A percentile compares a stretch with the other conserved stretches of the same genome.
phyloP scores from a whole-genome alignment of 1,139 yeast genomes.

The Neolecta irregularis region DNA sequence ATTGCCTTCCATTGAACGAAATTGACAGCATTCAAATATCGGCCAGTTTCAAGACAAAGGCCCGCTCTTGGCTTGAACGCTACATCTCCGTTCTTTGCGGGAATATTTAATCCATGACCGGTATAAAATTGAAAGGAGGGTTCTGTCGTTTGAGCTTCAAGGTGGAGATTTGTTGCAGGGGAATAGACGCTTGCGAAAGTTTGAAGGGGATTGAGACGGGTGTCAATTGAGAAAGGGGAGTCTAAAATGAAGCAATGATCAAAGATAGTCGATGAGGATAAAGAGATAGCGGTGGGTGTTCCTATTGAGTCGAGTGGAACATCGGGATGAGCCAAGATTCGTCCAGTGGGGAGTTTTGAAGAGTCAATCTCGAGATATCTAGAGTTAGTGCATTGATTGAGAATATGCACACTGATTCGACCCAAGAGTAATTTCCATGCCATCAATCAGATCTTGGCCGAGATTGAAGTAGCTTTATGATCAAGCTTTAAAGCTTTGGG shows the following conservation, averaged over 20 bases:
- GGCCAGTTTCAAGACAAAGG: conserved; percentile 48
- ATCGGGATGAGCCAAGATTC: conserved; percentile 23
- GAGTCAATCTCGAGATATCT: conserved; percentile 27
- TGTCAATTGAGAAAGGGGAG: conserved; percentile 24
- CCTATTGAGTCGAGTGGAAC: conserved; percentile 14
- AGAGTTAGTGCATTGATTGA: conserved; percentile 23
- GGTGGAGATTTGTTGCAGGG: conserved; percentile 31
- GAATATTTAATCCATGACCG: conserved; percentile 36
- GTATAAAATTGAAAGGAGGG: conserved; percentile 58
- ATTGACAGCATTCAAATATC: conserved; percentile 45
- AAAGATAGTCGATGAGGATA: conserved; percentile 26
- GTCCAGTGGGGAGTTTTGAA: conserved; percentile 38
- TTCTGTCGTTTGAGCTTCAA: conserved; percentile 42
- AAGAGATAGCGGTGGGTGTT: conserved; percentile 16
- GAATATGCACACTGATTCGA: conserved; percentile 21
- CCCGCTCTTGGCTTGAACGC: conserved; percentile 32
- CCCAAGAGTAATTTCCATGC: conserved; percentile 19
- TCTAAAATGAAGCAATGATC: conserved; percentile 42
- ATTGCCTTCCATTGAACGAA: conserved; percentile 34
- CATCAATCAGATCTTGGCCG: too few relatives aligned
- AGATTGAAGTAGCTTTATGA: conserved; percentile 28
- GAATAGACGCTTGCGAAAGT: conserved; percentile 34
- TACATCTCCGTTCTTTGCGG: conserved; percentile 23
- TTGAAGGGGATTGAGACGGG: conserved; percentile 29
- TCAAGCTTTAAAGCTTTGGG: neutral